phyloP scores from a whole-genome alignment of 495 filamentous ascomycete genomes.

The Aspergillus panamensis region DNA sequence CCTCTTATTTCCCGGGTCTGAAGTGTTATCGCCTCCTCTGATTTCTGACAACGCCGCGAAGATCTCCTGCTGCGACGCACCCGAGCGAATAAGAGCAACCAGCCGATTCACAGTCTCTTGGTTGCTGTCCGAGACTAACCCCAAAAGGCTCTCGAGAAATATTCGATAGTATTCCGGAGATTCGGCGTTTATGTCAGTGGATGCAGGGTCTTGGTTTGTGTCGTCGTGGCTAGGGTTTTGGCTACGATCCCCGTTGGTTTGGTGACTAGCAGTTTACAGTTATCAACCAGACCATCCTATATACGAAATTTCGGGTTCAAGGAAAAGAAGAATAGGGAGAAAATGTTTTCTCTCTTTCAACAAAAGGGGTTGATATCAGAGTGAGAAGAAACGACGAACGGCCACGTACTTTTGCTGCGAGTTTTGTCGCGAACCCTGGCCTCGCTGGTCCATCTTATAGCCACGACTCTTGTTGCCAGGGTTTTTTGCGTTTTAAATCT shows the following conservation, averaged over 20 bases:
- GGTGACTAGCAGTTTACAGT: constrained; percentile 6
- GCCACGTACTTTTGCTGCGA: constrained; percentile 8
- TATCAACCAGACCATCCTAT: constrained; percentile 1
- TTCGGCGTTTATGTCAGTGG: background rate
- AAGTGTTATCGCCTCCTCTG: background rate
- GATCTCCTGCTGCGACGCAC: constrained; percentile 33
- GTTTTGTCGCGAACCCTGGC: background rate
- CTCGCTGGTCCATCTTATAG: constrained; percentile 3
- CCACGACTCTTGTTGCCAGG: background rate
- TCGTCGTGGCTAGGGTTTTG: constrained; percentile 5
- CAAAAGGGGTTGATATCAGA: background rate
- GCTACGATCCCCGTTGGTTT: constrained; percentile 7
- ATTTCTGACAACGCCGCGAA: constrained; percentile 23
- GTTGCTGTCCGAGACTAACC: constrained; percentile 27
- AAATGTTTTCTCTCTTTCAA: background rate
- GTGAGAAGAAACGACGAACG: background rate
- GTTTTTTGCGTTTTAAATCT: background rate
- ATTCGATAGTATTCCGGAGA: constrained; percentile 27
- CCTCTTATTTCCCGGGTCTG: background rate
- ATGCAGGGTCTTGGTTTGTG: background rate
- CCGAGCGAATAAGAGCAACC: constrained; percentile 33
- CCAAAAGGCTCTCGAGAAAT: constrained; percentile 32
- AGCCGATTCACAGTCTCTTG: constrained; percentile 25
- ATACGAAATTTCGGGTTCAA: background rate
- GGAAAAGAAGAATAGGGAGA: background rate